These are phyloP conservation scores for Aspergillus egyptiacus DNA, from an alignment of 495 filamentous ascomycete species.

Conservation along the genomic window DNA sequence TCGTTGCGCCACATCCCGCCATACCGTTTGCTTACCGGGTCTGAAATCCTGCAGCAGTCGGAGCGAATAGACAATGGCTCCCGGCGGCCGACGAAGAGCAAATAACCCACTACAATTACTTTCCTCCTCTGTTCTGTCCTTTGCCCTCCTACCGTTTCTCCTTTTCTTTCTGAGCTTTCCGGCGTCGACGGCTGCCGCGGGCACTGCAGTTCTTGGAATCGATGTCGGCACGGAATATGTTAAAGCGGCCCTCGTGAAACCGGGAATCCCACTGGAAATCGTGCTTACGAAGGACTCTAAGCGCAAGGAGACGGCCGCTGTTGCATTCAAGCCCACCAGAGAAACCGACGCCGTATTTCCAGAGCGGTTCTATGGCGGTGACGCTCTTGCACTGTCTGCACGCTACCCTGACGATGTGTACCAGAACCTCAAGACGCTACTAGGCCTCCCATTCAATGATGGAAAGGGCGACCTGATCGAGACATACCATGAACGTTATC, in stretches of 20 bases:
- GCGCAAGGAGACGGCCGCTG: constrained; percentile 86
- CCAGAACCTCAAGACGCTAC: constrained; percentile 80
- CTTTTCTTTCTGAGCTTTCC: constrained; percentile 52
- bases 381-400: constrained; percentile 80
- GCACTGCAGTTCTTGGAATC: constrained; percentile 77
- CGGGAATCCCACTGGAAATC: constrained; percentile 95
- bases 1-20: neutral
- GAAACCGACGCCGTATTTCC: constrained; percentile 60
- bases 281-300: constrained; percentile 98
- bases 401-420: constrained; percentile 91
- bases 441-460: constrained; percentile 59
- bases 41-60: constrained; percentile 14
- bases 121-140: constrained; percentile 33
- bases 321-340: constrained; percentile 83
- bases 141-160: constrained; percentile 40
- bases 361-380: constrained; percentile 84
- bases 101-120: constrained; percentile 11
- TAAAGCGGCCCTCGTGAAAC: constrained; percentile 94
- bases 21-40: constrained; percentile 11
- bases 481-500: constrained; percentile 66
- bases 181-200: constrained; percentile 53
- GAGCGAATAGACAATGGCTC: constrained; percentile 45
- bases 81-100: constrained; percentile 40
- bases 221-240: constrained; percentile 97
- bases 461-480: constrained; percentile 53